These are phyloP conservation scores for Tremella yokohamensis DNA, from an alignment of 768 basidiomycete species.

Conservation along the genomic window DNA sequence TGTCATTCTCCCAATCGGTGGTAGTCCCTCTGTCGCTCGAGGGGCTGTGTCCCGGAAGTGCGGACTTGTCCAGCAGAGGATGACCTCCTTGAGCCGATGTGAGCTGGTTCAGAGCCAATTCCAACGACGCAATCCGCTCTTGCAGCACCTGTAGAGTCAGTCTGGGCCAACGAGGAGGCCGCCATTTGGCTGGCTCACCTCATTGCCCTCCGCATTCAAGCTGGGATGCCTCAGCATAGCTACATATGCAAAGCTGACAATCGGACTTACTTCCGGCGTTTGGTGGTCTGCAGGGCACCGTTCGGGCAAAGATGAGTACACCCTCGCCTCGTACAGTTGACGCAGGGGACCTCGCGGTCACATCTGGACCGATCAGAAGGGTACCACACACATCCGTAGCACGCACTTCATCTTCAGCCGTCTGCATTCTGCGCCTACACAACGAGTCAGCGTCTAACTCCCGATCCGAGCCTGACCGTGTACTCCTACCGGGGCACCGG, in stretches of 20 bases:
- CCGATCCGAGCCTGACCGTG: too few species aligned
- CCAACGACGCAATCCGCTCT: conserved; percentile 9
- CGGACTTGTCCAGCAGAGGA: neutral
- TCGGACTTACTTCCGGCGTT: conserved; percentile 8
- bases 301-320: conserved; percentile 12
- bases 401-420: conserved; percentile 19
- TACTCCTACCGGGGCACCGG: neutral
- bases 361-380: conserved; percentile 8
- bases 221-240: neutral
- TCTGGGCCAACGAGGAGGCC: too few species aligned
- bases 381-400: too few species aligned
- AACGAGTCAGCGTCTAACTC: neutral
- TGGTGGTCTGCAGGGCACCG: conserved; percentile 6
- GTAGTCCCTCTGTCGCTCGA: neutral
- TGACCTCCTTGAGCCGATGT: conserved; percentile 6
- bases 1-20: neutral
- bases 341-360: conserved; percentile 16
- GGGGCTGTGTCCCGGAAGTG: neutral
- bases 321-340: conserved; percentile 11
- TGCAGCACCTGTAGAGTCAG: neutral
- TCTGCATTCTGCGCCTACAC: conserved; percentile 21
- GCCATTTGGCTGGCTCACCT: neutral
- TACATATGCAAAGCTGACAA: neutral
- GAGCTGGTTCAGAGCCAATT: conserved; percentile 4
- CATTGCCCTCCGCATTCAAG: conserved; percentile 10